phyloP scores from a whole-genome alignment of 2,329 filamentous ascomycete species.

The Colletotrichum agaves region DNA sequence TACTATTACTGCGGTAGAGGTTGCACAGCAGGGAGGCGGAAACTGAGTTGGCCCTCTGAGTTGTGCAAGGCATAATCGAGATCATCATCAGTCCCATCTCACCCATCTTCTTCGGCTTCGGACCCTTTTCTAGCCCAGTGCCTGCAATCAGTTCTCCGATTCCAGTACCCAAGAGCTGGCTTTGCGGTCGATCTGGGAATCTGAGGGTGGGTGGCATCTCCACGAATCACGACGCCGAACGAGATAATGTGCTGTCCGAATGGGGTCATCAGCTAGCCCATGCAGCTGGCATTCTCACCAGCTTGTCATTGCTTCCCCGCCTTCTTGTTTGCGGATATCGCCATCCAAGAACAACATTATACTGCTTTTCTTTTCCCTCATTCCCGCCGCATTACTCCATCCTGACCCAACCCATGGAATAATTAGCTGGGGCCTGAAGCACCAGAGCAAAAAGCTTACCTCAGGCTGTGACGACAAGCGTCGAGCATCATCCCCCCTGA shows the following conservation, averaged over 20 bases:
- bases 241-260: conserved; percentile 26
- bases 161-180: conserved; percentile 1
- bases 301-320: not conserved
- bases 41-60: conserved; percentile 1
- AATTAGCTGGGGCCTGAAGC: not conserved
- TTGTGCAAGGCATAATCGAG: not conserved
- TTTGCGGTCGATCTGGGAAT: not conserved
- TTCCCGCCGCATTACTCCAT: not conserved
- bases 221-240: conserved; percentile 18
- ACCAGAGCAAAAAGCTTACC: conserved; percentile 1
- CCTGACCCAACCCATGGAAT: conserved; percentile 2
- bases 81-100: not conserved
- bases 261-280: conserved; percentile 7
- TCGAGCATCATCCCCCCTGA: conserved; percentile 16
- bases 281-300: conserved; percentile 3
- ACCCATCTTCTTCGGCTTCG: not conserved
- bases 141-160: not conserved
- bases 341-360: not conserved
- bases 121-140: too few relatives aligned
- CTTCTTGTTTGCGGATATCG: not conserved
- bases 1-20: not conserved
- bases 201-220: conserved; percentile 1
- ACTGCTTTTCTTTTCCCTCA: not conserved
- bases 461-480: conserved; percentile 29
- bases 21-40: too few relatives aligned